phyloP scores from a whole-genome alignment of 768 basidiomycete species.

The Mycena sanguinolenta region DNA sequence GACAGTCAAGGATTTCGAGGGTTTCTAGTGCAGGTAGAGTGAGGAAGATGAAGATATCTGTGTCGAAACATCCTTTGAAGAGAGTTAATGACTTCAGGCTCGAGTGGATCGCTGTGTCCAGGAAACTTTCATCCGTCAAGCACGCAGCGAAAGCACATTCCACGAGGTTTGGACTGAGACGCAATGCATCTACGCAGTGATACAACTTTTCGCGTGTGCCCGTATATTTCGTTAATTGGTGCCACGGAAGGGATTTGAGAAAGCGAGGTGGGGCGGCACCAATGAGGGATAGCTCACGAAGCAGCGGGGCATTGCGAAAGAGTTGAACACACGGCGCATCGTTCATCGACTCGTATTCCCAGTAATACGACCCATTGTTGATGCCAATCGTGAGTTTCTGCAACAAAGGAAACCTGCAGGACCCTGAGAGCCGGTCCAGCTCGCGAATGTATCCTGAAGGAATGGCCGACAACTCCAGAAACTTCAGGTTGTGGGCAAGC shows the following conservation, averaged over 20 bases:
- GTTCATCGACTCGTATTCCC: too few relatives aligned
- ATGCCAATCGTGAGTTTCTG: too few relatives aligned
- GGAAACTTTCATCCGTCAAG: too few relatives aligned
- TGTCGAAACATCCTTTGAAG: not conserved
- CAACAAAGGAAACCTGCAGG: too few relatives aligned
- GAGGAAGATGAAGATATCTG: not conserved
- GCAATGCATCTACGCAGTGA: not conserved
- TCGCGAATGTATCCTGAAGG: too few relatives aligned
- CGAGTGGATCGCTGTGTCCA: not conserved
- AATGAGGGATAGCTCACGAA: not conserved
- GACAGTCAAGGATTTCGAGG: not conserved
- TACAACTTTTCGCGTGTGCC: not conserved
- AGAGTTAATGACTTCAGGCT: slow-evolving; percentile 11
- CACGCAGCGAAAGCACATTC: not conserved
- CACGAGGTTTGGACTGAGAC: not conserved
- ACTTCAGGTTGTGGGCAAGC: too few relatives aligned
- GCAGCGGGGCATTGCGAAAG: not conserved
- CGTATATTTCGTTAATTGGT: slow-evolving; percentile 8
- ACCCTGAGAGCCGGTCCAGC: too few relatives aligned
- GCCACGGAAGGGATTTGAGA: not conserved
- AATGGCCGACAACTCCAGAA: too few relatives aligned
- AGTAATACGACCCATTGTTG: too few relatives aligned
- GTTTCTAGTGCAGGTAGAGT: not conserved
- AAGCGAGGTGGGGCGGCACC: not conserved
- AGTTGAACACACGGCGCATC: too few relatives aligned